Conservation (phyloP, 2,329 filamentous ascomycete genomes). For the Cordyceps javanica region DNA sequence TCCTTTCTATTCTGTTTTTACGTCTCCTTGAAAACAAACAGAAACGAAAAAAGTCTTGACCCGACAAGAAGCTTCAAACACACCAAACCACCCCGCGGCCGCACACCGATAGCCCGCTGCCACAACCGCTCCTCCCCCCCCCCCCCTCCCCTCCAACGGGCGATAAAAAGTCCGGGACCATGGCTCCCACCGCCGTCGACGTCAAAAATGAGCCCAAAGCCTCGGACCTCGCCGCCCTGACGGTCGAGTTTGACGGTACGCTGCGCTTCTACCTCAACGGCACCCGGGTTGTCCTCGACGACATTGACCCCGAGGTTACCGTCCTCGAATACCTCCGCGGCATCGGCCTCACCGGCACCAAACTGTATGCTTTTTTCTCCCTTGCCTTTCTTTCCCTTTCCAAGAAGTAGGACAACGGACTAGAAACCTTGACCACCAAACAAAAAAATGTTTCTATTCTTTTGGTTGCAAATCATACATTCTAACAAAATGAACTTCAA, state of each 20-base stretch:
- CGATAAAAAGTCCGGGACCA: too few species aligned
- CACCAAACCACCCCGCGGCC: too few species aligned
- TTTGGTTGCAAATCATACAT: background rate
- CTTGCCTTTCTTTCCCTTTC: background rate
- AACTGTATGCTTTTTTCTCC: slow-evolving; percentile 60
- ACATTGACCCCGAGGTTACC: slow-evolving; percentile 85
- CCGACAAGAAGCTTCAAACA: too few species aligned
- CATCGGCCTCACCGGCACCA: slow-evolving; percentile 90
- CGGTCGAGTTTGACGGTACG: slow-evolving; percentile 76
- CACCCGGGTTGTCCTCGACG: slow-evolving; percentile 77
- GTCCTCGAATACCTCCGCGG: slow-evolving; percentile 89
- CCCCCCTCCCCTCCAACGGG: background rate
- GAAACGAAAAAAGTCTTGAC: too few species aligned
- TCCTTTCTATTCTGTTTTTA: too few species aligned
- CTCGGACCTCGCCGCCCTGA: slow-evolving; percentile 44
- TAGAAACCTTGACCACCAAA: too few species aligned
- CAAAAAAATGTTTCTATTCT: too few species aligned
- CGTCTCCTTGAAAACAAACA: too few species aligned
- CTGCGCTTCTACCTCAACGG: slow-evolving; percentile 93
- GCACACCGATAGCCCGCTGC: too few species aligned
- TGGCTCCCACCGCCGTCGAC: slow-evolving; percentile 52
- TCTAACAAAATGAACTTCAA: background rate
- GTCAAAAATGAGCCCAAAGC: slow-evolving; percentile 35
- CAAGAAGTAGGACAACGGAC: too few species aligned
- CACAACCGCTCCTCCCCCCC: background rate